These are phyloP conservation scores for Diaporthe sp. DNA, from an alignment of 2,329 filamentous ascomycete genomes.

Conservation along the genomic window DNA sequence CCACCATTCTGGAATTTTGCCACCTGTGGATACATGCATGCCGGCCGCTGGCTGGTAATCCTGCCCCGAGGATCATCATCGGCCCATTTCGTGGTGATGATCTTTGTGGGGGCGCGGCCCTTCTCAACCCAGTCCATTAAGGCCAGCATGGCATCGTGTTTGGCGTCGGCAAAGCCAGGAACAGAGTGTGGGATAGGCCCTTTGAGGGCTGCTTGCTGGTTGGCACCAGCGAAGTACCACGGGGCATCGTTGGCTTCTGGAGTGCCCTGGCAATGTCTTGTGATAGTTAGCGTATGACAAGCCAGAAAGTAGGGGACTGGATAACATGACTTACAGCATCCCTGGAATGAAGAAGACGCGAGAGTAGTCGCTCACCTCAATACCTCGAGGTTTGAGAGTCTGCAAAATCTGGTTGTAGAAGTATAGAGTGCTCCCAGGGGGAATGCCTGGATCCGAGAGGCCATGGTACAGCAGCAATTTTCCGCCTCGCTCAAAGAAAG, in stretches of 20 bases:
- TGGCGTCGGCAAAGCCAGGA: slow-evolving; percentile 44
- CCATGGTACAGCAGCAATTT: slow-evolving; percentile 62
- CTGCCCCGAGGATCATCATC: neutral
- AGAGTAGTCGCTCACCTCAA: neutral
- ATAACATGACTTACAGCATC: slow-evolving; percentile 46
- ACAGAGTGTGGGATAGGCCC: neutral
- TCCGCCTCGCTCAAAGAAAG: slow-evolving; percentile 49
- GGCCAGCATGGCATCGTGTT: slow-evolving; percentile 56
- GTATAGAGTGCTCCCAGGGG: slow-evolving; percentile 48
- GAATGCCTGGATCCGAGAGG: slow-evolving; percentile 56
- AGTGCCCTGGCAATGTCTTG: neutral
- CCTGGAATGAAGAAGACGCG: slow-evolving; percentile 62
- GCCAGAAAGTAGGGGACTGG: neutral
- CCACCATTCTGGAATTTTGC: neutral
- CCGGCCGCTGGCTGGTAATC: neutral
- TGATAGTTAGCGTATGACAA: neutral
- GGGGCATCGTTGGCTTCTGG: slow-evolving; percentile 5
- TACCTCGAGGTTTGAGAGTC: slow-evolving; percentile 37
- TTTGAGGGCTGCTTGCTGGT: slow-evolving; percentile 23
- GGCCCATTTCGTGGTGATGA: slow-evolving; percentile 29
- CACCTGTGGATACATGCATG: neutral
- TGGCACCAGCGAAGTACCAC: slow-evolving; percentile 25
- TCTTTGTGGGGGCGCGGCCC: slow-evolving; percentile 53
- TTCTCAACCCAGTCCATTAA: slow-evolving; percentile 61
- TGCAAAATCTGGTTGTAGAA: neutral